Conservation (phyloP, 192 early-diverging fungal species). For the Chytriomyces hyalinus region DNA sequence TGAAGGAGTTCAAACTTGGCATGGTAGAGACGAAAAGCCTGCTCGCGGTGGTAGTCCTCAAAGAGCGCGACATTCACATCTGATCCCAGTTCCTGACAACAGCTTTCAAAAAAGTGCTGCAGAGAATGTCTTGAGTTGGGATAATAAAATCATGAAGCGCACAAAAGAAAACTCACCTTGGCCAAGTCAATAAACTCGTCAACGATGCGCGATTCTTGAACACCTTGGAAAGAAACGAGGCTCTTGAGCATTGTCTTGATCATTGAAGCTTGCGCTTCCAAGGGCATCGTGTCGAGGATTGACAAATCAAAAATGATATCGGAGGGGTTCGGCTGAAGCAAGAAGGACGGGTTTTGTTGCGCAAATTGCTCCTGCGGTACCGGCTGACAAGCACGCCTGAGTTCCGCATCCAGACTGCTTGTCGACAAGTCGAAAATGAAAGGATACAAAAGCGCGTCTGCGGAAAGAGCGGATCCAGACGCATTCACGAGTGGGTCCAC, state of each 20-base stretch:
- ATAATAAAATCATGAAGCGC: too few species aligned
- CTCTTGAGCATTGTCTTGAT: slow-evolving; percentile 4
- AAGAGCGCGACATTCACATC: too few species aligned
- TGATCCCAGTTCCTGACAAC: too few species aligned
- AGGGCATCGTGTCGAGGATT: background rate
- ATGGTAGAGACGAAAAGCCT: background rate
- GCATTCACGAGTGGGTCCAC: background rate
- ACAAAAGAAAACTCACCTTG: background rate
- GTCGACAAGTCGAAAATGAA: background rate
- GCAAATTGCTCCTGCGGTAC: background rate
- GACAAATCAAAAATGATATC: background rate
- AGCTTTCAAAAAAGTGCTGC: too few species aligned
- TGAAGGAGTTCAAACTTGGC: background rate
- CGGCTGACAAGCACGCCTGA: background rate
- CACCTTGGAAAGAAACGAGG: background rate
- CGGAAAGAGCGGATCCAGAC: background rate
- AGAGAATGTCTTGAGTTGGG: too few species aligned
- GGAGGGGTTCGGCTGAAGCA: too few species aligned
- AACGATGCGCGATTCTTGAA: background rate
- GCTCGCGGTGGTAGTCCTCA: background rate
- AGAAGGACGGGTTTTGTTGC: background rate
- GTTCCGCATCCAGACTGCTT: background rate
- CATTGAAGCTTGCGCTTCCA: background rate
- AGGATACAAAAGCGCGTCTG: background rate
- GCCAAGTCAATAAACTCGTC: background rate